These are phyloP conservation scores for Oryza brachyantha DNA, from an alignment of 176 grass and related monocot species.

Conservation along the genomic window DNA sequence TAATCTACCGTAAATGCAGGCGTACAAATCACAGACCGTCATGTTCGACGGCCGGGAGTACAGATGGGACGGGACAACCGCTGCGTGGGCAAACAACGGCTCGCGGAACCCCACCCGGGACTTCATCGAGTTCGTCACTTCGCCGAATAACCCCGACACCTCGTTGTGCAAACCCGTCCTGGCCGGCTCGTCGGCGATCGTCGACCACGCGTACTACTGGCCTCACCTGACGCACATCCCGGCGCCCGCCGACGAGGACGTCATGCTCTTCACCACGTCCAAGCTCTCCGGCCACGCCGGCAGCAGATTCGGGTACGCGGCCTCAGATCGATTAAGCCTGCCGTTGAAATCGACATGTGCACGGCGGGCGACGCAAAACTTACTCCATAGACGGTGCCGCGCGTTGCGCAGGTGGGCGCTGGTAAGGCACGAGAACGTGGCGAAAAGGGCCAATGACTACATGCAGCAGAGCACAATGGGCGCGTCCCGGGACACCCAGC, in stretches of 20 bases:
- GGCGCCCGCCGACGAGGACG: constrained; percentile 49
- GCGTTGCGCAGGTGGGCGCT: constrained; percentile 60
- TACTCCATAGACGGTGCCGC: neutral
- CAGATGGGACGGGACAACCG: constrained; percentile 45
- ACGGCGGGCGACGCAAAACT: neutral
- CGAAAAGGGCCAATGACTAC: constrained; percentile 37
- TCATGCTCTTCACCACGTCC: constrained; percentile 72
- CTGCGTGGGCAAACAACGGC: constrained; percentile 48
- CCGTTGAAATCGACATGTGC: neutral
- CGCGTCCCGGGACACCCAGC: constrained; percentile 67
- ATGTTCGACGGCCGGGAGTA: constrained; percentile 54
- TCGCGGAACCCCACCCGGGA: constrained; percentile 6
- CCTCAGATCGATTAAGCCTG: neutral
- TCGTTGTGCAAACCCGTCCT: constrained; percentile 37
- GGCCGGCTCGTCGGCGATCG: constrained; percentile 33
- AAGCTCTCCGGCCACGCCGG: constrained; percentile 74
- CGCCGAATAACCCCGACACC: constrained; percentile 74
- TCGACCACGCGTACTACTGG: constrained; percentile 84
- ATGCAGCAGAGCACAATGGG: constrained; percentile 35
- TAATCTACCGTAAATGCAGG: constrained; percentile 29
- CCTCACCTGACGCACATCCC: constrained; percentile 71
- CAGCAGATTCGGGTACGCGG: constrained; percentile 66
- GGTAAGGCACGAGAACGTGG: constrained; percentile 59
- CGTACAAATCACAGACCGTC: constrained; percentile 20
- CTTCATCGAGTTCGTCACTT: constrained; percentile 78